phyloP scores from a whole-genome alignment of 495 filamentous ascomycete genomes.

The Hamigera avellanea region DNA sequence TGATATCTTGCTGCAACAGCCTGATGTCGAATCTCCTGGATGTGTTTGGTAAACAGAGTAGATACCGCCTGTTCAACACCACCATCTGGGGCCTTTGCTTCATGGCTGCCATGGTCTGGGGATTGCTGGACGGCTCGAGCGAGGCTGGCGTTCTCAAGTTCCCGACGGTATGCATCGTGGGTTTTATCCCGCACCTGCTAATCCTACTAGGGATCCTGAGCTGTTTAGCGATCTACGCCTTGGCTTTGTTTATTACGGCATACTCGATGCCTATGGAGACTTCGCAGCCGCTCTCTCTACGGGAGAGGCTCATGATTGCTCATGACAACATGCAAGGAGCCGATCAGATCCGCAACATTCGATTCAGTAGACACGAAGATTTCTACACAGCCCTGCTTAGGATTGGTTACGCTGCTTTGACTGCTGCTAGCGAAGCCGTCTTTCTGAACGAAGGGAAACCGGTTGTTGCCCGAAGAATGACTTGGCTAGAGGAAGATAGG shows the following conservation, averaged over 20 bases:
- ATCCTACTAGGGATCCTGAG: conserved; percentile 65
- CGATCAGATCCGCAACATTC: conserved; percentile 65
- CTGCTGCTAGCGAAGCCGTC: conserved; percentile 88
- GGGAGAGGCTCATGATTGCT: conserved; percentile 48
- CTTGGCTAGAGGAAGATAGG: conserved; percentile 86
- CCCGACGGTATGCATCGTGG: conserved; percentile 88
- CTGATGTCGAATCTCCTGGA: conserved; percentile 75
- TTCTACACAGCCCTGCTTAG: conserved; percentile 87
- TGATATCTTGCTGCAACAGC: conserved; percentile 84
- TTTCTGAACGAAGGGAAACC: conserved; percentile 80
- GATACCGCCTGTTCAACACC: conserved; percentile 71
- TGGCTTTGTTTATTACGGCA: conserved; percentile 67
- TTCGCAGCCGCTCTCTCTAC: conserved; percentile 25
- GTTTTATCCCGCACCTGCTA: conserved; percentile 85
- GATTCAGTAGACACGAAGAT: conserved; percentile 75
- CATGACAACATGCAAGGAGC: conserved; percentile 89
- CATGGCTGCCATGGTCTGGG: conserved; percentile 68
- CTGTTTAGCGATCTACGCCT: conserved; percentile 61
- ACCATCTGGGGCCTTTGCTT: conserved; percentile 82
- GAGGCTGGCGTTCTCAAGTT: conserved; percentile 55
- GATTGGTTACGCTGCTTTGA: conserved; percentile 74
- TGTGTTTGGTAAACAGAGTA: conserved; percentile 64
- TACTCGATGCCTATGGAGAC: conserved; percentile 47
- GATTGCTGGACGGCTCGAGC: conserved; percentile 46
- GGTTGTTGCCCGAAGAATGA: conserved; percentile 65